These are phyloP conservation scores for Calonectria ilicicola DNA, from an alignment of 2,329 filamentous ascomycete genomes.

Conservation along the genomic window DNA sequence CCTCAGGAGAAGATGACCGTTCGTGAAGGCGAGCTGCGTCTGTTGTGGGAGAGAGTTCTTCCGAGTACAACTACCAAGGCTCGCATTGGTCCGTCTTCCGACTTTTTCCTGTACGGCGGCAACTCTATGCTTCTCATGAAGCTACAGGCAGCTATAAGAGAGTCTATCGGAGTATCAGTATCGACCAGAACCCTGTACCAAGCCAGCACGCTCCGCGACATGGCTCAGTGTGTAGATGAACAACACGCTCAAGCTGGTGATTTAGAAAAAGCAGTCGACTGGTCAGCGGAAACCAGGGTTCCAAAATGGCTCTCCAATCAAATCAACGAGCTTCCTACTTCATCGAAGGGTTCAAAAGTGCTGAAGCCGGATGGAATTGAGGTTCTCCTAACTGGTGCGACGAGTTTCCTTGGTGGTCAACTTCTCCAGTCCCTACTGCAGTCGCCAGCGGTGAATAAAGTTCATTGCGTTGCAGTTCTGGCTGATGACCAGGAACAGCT, in stretches of 20 bases:
- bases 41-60: slow-evolving; percentile 28
- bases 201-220: slow-evolving; percentile 47
- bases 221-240: slow-evolving; percentile 47
- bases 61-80: slow-evolving; percentile 19
- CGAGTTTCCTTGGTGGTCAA: slow-evolving; percentile 30
- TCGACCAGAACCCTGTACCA: slow-evolving; percentile 49
- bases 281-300: slow-evolving; percentile 51
- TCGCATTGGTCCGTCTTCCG: slow-evolving; percentile 30
- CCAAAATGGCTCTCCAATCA: background rate
- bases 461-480: slow-evolving; percentile 28
- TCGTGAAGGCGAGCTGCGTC: slow-evolving; percentile 25
- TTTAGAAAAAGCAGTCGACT: slow-evolving; percentile 46
- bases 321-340: background rate
- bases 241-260: background rate
- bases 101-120: slow-evolving; percentile 53
- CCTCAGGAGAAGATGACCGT: slow-evolving; percentile 27
- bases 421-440: slow-evolving; percentile 24
- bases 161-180: slow-evolving; percentile 37
- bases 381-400: slow-evolving; percentile 28
- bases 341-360: background rate
- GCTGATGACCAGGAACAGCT: slow-evolving; percentile 17
- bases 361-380: background rate
- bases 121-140: slow-evolving; percentile 48
- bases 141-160: slow-evolving; percentile 44
- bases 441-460: slow-evolving; percentile 11